Evolutionary conservation across 2,329 filamentous ascomycete species (phyloP).

Genomic region (Fusarium miscanthi): DNA sequence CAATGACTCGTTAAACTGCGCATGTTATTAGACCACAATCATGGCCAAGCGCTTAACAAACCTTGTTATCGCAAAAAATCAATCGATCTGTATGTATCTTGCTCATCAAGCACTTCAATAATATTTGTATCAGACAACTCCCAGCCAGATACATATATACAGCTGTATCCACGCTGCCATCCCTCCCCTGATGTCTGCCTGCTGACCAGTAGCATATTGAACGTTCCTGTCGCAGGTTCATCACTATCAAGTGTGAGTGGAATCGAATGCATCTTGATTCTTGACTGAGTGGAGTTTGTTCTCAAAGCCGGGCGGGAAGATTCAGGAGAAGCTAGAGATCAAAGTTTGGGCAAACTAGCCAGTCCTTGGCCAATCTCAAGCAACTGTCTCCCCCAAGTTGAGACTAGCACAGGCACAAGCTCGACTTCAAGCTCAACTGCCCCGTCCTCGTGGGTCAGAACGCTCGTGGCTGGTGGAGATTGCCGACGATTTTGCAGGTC

Average conservation of each 20-base stretch:
- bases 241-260: constrained; percentile 42
- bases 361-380: constrained; percentile 32
- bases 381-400: constrained; percentile 13
- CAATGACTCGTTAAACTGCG: constrained; percentile 4
- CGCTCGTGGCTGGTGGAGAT: constrained; percentile 39
- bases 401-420: constrained; percentile 33
- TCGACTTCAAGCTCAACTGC: constrained; percentile 24
- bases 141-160: neutral
- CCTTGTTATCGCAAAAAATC: neutral
- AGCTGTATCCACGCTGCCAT: neutral
- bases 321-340: constrained; percentile 38
- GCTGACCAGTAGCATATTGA: constrained; percentile 3
- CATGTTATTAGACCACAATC: constrained; percentile 21
- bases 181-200: neutral
- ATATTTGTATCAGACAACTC: neutral
- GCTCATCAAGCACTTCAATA: neutral
- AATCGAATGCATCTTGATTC: constrained; percentile 12
- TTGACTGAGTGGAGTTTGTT: constrained; percentile 32
- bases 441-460: constrained; percentile 23
- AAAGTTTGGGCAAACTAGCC: constrained; percentile 24
- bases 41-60: constrained; percentile 27
- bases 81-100: neutral
- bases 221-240: constrained; percentile 29
- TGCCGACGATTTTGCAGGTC: constrained; percentile 24
- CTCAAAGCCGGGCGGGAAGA: constrained; percentile 24